Base-by-base conservation (phyloP, 495 filamentous ascomycete genomes). In the Penicillium atrosanguineum region DNA sequence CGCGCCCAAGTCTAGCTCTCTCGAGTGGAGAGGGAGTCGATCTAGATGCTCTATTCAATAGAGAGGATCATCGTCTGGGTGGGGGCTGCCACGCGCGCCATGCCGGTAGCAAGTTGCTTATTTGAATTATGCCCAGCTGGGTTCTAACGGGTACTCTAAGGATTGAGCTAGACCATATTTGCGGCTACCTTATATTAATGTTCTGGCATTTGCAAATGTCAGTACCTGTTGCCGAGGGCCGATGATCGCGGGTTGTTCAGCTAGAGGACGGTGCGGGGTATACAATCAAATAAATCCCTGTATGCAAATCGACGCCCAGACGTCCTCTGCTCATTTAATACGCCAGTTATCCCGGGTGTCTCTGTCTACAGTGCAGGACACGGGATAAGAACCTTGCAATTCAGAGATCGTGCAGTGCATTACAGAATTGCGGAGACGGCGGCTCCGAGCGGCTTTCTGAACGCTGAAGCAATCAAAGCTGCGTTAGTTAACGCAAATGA, bases 61-160 rank as follows among this genome's bases (percentile, higher is more conserved):
- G 62, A 55, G 36, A 69, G 50, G 46, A 60, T 49, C 54, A 62
- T 54, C 60, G 61, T 69, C 26, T 62, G 56, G 18, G 67, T 68
- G 58, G 64, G 61, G 51, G 50, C 52, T 46, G 61, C 63, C 43
- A 63, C 41, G 51, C 57, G 49, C 37, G 50, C 46, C 51, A 57
- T 59, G 21, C 31, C 36, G 53, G 44, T 25, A 40, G 47, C n/a
- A 45, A 7, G 11, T 3, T 34, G 19, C 16, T 37, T 36, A 31
- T 52, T 40, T 38, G 15, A 23, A 23, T 18, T 19, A 7, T 37
- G 11, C 23, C 23, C 23, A 23, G 23, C 23, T 23, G 5, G 5
- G 23, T 23, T 2, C 23, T 23, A 2, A 23, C 23, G 23, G 23
- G 5, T 2, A 23, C 23, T 23, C 23, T 23, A 23, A 23, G 5